Evolutionary conservation across 2,329 filamentous ascomycete genomes (phyloP).

Genomic region (Dactylonectria estremocensis): DNA sequence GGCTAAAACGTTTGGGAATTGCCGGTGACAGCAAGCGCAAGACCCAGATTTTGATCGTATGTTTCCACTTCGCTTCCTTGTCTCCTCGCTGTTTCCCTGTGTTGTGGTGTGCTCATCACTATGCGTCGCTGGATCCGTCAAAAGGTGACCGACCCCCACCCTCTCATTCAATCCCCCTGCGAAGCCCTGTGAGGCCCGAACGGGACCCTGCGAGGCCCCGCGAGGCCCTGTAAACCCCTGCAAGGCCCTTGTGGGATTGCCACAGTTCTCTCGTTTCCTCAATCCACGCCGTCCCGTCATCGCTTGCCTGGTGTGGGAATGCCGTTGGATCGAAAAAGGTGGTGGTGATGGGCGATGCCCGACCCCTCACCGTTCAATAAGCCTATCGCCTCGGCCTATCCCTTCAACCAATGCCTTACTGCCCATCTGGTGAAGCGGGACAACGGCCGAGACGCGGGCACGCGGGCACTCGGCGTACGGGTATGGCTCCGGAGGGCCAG

Average conservation of each 20-base stretch:
- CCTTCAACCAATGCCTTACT: slow-evolving; percentile 29
- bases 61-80: slow-evolving; percentile 37
- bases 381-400: slow-evolving; percentile 46
- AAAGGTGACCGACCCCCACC: slow-evolving; percentile 44
- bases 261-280: slow-evolving; percentile 31
- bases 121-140: slow-evolving; percentile 40
- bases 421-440: slow-evolving; percentile 10
- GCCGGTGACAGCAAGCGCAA: slow-evolving; percentile 28
- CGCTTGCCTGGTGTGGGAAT: slow-evolving; percentile 42
- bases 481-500: slow-evolving; percentile 39
- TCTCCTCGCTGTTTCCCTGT: slow-evolving; percentile 28
- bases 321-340: slow-evolving; percentile 21
- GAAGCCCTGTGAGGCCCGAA: slow-evolving; percentile 32
- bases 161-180: slow-evolving; percentile 19
- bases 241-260: slow-evolving; percentile 28
- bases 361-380: slow-evolving; percentile 30
- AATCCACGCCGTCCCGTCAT: slow-evolving; percentile 41
- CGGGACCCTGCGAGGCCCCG: slow-evolving; percentile 1
- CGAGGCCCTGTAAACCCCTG: slow-evolving; percentile 31
- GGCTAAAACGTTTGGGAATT: slow-evolving; percentile 22
- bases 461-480: slow-evolving; percentile 20
- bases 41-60: slow-evolving; percentile 40
- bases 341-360: slow-evolving; percentile 26
- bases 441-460: slow-evolving; percentile 24
- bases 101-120: slow-evolving; percentile 39